These are phyloP conservation scores for Dianthus caryophyllus DNA, from an alignment of 148 eudicot genomes.

Conservation along the genomic window DNA sequence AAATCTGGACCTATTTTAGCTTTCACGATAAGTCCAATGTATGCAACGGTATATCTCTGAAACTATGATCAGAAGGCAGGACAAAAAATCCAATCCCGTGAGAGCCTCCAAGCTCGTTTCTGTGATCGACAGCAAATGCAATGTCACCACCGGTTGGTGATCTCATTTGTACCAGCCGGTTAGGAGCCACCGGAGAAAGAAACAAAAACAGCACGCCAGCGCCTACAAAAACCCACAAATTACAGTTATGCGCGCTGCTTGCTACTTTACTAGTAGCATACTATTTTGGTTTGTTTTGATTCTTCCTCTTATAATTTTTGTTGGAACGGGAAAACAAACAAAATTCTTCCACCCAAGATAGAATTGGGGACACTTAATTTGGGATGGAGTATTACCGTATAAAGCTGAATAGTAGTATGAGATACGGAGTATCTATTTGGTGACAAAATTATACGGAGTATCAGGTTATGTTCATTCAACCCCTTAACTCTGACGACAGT, in stretches of 20 bases:
- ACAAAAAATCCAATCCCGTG: neutral
- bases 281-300: neutral
- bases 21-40: constrained; percentile 2
- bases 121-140: neutral
- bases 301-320: neutral
- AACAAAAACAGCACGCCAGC: constrained; percentile 73
- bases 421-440: too few species aligned
- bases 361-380: too few species aligned
- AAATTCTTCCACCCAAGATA: too few species aligned
- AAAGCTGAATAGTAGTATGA: too few species aligned
- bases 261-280: neutral
- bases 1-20: constrained; percentile 1
- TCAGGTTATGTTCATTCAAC: too few species aligned
- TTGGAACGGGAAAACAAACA: too few species aligned
- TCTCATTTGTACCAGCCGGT: constrained; percentile 89
- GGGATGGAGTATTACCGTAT: too few species aligned
- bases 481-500: too few species aligned
- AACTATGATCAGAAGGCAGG: neutral
- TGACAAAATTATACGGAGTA: too few species aligned
- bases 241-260: neutral
- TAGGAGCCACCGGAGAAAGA: constrained; percentile 79
- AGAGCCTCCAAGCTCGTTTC: neutral
- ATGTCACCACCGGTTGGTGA: neutral
- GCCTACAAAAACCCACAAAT: constrained; percentile 38
- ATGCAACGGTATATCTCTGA: neutral